Conservation (phyloP, 371 early-diverging fungal species). For the Nosema muscidifuracis region DNA sequence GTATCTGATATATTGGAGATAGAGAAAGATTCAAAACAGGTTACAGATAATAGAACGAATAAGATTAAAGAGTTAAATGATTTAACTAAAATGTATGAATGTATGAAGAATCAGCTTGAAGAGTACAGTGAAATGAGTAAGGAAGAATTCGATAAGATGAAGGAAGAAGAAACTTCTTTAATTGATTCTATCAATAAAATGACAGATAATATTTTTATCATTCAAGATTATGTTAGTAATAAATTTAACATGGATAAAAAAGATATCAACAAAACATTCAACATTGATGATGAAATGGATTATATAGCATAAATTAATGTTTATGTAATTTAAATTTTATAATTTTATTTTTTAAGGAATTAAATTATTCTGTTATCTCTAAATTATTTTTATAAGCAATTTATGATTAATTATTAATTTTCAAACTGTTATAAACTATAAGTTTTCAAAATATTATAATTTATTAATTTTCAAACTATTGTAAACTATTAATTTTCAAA, state of each 20-base stretch:
- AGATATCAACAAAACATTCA: constrained; percentile 70
- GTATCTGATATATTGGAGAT: constrained; percentile 8
- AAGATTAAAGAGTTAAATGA: constrained; percentile 49
- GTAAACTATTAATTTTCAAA: no score
- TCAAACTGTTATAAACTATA: no score
- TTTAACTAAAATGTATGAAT: constrained; percentile 19
- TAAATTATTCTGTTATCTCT: no score
- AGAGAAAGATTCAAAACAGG: constrained; percentile 23
- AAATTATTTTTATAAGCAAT: no score
- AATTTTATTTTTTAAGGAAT: background rate
- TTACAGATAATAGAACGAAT: constrained; percentile 63
- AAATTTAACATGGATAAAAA: constrained; percentile 69
- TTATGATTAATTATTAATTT: no score
- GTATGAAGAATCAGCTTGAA: constrained; percentile 19
- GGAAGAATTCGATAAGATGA: constrained; percentile 19
- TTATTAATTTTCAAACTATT: no score
- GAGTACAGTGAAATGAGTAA: constrained; percentile 7
- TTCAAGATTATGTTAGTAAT: constrained; percentile 72
- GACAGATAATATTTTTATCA: constrained; percentile 75
- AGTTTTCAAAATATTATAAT: no score
- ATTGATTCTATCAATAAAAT: constrained; percentile 36
- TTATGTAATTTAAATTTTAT: background rate
- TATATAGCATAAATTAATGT: constrained; percentile 36
- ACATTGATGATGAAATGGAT: constrained; percentile 73
- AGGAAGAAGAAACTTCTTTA: background rate